A percentile compares a stretch with the other conserved stretches of the same genome.
Evolutionary conservation across 768 basidiomycete genomes (phyloP).

Genomic region (Hebeloma cylindrosporum): DNA sequence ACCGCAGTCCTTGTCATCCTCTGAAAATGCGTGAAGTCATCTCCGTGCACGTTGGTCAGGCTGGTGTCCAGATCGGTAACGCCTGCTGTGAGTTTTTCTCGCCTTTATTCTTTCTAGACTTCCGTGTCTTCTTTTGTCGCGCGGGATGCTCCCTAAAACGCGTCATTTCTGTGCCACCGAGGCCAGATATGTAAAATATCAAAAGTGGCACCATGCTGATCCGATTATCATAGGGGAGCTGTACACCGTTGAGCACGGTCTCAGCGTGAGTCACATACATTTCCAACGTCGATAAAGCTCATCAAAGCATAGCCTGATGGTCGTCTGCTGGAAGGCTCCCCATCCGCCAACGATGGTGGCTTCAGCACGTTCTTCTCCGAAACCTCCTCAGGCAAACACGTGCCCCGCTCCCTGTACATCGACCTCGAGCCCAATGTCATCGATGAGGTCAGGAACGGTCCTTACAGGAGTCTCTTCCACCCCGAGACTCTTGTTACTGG

Average conservation of each 20-base stretch:
- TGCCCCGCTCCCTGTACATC: constrained; percentile 96
- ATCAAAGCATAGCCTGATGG: constrained; percentile 79
- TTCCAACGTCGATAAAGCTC: constrained; percentile 17
- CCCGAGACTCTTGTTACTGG: constrained; percentile 98
- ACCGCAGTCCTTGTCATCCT: constrained; percentile 25
- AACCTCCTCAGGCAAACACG: constrained; percentile 94
- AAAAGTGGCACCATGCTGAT: constrained; percentile 40
- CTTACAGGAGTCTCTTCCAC: constrained; percentile 97
- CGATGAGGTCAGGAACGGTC: constrained; percentile 94
- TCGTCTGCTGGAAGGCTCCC: constrained; percentile 77
- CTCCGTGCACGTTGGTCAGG: constrained; percentile 98
- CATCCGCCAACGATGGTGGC: constrained; percentile 78
- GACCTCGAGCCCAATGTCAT: constrained; percentile 98
- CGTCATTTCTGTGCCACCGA: constrained; percentile 29
- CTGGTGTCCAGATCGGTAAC: constrained; percentile 97
- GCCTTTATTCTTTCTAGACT: constrained; percentile 15
- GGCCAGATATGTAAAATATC: constrained; percentile 16
- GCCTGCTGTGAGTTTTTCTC: constrained; percentile 84
- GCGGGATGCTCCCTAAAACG: constrained; percentile 27
- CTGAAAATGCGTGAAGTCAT: constrained; percentile 90
- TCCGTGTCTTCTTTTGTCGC: constrained; percentile 14
- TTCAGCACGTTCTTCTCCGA: constrained; percentile 99
- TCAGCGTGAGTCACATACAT: constrained; percentile 65
- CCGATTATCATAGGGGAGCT: constrained; percentile 77
- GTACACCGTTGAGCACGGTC: constrained; percentile 97